Percentiles rank a stretch among this genome's conserved stretches.
These are phyloP conservation scores for Toxicodendron radicans DNA, from an alignment of 345 rosid species.

Conservation along the genomic window DNA sequence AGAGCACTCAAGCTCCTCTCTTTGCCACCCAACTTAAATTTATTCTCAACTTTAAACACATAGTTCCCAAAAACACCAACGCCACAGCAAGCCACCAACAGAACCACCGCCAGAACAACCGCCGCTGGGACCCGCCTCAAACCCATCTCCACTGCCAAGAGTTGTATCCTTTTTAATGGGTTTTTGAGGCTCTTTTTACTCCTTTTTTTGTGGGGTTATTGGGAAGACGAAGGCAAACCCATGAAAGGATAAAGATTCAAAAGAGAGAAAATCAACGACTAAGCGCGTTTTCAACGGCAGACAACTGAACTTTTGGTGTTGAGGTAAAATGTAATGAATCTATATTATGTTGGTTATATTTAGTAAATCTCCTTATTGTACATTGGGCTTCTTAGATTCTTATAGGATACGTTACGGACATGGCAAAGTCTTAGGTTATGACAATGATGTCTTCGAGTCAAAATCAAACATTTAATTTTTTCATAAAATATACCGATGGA, in stretches of 20 bases:
- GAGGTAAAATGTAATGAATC: neutral
- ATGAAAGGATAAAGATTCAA: neutral
- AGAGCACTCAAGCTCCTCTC: slow-evolving; percentile 44
- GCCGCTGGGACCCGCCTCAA: slow-evolving; percentile 23
- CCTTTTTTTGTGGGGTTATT: neutral
- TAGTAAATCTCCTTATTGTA: too few relatives aligned
- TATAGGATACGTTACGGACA: too few relatives aligned
- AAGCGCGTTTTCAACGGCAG: slow-evolving; percentile 34
- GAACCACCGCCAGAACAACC: slow-evolving; percentile 28
- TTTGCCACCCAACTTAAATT: slow-evolving; percentile 44
- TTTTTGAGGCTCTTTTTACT: neutral
- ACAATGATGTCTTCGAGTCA: too few relatives aligned
- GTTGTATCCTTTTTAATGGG: neutral
- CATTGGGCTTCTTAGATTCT: too few relatives aligned
- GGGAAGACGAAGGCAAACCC: slow-evolving; percentile 9
- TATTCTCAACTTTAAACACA: slow-evolving; percentile 63
- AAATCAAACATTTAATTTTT: too few relatives aligned
- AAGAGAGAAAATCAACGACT: neutral
- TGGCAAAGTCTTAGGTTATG: too few relatives aligned
- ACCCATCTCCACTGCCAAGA: slow-evolving; percentile 32
- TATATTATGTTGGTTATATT: too few relatives aligned
- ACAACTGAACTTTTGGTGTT: neutral
- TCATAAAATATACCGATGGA: too few relatives aligned
- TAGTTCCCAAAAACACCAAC: slow-evolving; percentile 32
- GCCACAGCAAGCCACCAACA: slow-evolving; percentile 22